Evolutionary conservation across 2,329 filamentous ascomycete genomes (phyloP), one percentile per base, ranked within the genome.

Genomic region (Fusarium redolens): DNA sequence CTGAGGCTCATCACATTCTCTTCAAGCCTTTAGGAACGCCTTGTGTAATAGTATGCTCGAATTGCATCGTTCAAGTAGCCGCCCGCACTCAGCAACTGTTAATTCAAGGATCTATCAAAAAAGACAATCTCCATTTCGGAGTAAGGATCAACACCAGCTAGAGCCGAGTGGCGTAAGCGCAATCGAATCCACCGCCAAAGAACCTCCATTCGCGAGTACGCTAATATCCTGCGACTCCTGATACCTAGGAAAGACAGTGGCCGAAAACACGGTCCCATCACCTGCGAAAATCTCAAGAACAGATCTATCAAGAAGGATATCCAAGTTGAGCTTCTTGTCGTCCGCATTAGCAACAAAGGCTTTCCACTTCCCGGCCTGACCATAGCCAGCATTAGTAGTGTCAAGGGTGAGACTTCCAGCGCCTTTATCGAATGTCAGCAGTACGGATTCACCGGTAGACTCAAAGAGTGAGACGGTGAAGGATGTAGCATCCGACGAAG

Each of bases 311-410:
- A 81, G 65, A 31, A 80, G 76, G 28, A 80, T 75, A 50, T 79
- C 77, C 45, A 81, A 52, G 17, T n/a, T 65, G 25, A 81, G 68
- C 57, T 73, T 71, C 22, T 75, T 65, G n/a, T 70, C 61, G 3
- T 38, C 47, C 3, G 63, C 12, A 20, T 7, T 12, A 52, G 43
- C 72, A 61, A 80, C 71, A 38, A 60, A 57, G 7, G 77, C 77
- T 18, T 68, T 71, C 78, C 77, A 81, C 15, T 60, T 75, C 2
- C 77, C 78, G 13, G 75, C 68, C 60, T 79, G 75, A 33, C 74
- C 78, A 51, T 79, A 79, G 13, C 79, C 78, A 25, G 75, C 78
- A 43, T 77, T 74, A 14, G 61, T 79, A 3, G 79, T 81, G 66
- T 81, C 79, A 20, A 81, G 59, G 17, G 65, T 77, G 45, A 81